phyloP scores from a whole-genome alignment of 1,284 basidiomycete species.

The Tetrapyrgos nigripes region DNA sequence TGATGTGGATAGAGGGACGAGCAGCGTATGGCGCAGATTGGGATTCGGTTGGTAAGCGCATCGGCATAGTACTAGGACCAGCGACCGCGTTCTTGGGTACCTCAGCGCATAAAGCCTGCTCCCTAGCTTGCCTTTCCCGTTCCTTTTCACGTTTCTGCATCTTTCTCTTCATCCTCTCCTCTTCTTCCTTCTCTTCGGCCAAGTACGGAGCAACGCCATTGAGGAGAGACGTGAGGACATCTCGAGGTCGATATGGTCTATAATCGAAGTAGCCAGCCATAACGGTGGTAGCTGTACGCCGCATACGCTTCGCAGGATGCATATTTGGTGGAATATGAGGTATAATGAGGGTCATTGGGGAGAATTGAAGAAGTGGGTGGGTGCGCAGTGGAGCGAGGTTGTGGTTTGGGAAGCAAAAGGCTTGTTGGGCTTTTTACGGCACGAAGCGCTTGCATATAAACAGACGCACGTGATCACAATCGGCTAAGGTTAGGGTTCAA shows the following conservation, averaged over 20 bases:
- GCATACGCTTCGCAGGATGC: slow-evolving; percentile 52
- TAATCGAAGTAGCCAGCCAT: slow-evolving; percentile 76
- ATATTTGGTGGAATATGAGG: slow-evolving; percentile 35
- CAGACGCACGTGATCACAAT: slow-evolving; percentile 40
- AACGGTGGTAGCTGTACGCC: slow-evolving; percentile 75
- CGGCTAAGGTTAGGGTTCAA: neutral
- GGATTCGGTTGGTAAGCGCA: slow-evolving; percentile 28
- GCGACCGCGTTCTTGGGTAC: slow-evolving; percentile 21
- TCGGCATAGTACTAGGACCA: slow-evolving; percentile 20
- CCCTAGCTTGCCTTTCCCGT: slow-evolving; percentile 37
- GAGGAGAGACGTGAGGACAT: slow-evolving; percentile 77
- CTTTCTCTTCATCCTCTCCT: slow-evolving; percentile 53
- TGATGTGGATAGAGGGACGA: slow-evolving; percentile 72
- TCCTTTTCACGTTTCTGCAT: slow-evolving; percentile 64
- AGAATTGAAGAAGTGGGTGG: slow-evolving; percentile 31
- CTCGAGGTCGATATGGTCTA: slow-evolving; percentile 55
- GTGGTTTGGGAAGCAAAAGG: slow-evolving; percentile 53
- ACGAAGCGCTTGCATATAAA: slow-evolving; percentile 45
- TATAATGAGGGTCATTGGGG: slow-evolving; percentile 45
- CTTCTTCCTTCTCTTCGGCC: slow-evolving; percentile 64
- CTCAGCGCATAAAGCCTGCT: slow-evolving; percentile 34
- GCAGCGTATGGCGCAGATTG: slow-evolving; percentile 49
- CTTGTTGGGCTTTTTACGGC: slow-evolving; percentile 52
- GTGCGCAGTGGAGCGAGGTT: slow-evolving; percentile 49
- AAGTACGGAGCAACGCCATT: slow-evolving; percentile 73